Evolutionary conservation across 768 basidiomycete genomes (phyloP).

Genomic region (Lentinula edodes): DNA sequence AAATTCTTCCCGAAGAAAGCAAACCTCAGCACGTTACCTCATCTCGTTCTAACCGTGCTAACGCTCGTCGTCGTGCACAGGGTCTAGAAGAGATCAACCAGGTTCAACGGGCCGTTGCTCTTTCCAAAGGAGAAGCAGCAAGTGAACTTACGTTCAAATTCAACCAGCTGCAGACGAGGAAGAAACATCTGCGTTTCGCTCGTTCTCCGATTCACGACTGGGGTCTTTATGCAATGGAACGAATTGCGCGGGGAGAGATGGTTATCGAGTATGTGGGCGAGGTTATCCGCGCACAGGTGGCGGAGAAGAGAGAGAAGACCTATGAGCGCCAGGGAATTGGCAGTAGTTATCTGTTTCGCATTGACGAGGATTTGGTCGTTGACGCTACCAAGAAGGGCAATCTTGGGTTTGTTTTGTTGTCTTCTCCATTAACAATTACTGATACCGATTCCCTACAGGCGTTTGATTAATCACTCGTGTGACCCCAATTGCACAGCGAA

Average conservation of each 20-base stretch:
- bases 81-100: conserved; percentile 95
- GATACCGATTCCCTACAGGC: conserved; percentile 40
- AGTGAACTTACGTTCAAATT: conserved; percentile 86
- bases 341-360: conserved; percentile 94
- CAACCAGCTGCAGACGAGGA: conserved; percentile 95
- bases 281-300: conserved; percentile 90
- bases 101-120: conserved; percentile 72
- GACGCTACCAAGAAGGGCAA: conserved; percentile 99
- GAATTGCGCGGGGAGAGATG: conserved; percentile 92
- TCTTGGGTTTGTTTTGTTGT: conserved; percentile 69
- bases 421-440: conserved; percentile 10
- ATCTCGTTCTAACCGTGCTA: conserved; percentile 87
- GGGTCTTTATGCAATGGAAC: conserved; percentile 98
- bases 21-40: conserved; percentile 57
- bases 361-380: conserved; percentile 96
- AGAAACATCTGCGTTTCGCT: conserved; percentile 95
- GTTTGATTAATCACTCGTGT: conserved; percentile 98
- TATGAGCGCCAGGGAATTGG: conserved; percentile 98
- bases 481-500: conserved; percentile 91
- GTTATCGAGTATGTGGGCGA: conserved; percentile 99
- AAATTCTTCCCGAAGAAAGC: conserved; percentile 29
- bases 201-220: conserved; percentile 97
- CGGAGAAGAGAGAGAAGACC: conserved; percentile 94
- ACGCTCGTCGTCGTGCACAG: conserved; percentile 84
- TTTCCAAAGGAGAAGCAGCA: conserved; percentile 71